phyloP scores from a whole-genome alignment of 306 rosid species.

The Dicorynia guianensis region DNA sequence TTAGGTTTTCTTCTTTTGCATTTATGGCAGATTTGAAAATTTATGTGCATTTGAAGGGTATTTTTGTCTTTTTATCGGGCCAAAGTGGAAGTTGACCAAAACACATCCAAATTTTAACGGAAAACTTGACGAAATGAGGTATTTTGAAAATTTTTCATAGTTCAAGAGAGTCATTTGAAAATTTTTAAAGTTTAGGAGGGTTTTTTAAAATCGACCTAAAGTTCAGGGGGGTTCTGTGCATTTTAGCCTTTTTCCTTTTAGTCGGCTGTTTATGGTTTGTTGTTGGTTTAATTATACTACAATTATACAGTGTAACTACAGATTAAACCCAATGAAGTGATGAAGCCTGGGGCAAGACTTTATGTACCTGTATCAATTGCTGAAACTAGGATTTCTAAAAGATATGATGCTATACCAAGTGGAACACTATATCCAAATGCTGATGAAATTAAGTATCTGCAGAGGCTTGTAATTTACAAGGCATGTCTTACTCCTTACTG shows the following conservation, averaged over 20 bases:
- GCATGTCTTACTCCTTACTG: constrained; percentile 49
- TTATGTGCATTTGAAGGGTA: too few relatives aligned
- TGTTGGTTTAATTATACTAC: constrained; percentile 51
- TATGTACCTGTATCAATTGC: constrained; percentile 80
- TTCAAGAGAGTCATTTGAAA: too few relatives aligned
- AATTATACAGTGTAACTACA: constrained; percentile 62
- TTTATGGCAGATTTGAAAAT: too few relatives aligned
- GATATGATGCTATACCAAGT: constrained; percentile 90
- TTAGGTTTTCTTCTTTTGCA: too few relatives aligned
- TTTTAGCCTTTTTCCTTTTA: constrained; percentile 3
- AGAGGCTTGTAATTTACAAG: constrained; percentile 92
- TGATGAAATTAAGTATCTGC: constrained; percentile 90
- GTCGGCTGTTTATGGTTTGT: constrained; percentile 34
- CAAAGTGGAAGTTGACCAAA: too few relatives aligned
- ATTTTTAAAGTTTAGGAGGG: too few relatives aligned
- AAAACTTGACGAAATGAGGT: too few relatives aligned
- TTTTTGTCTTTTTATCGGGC: too few relatives aligned
- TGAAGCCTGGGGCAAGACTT: constrained; percentile 70
- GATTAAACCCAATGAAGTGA: constrained; percentile 78
- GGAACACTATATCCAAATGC: constrained; percentile 95
- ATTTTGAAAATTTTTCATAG: too few relatives aligned
- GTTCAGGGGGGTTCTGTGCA: too few relatives aligned
- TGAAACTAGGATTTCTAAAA: constrained; percentile 80
- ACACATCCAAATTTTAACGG: too few relatives aligned
- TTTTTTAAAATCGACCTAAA: too few relatives aligned